Conservation (phyloP, 2,329 filamentous ascomycete species). For the Aspergillus transmontanensis region DNA sequence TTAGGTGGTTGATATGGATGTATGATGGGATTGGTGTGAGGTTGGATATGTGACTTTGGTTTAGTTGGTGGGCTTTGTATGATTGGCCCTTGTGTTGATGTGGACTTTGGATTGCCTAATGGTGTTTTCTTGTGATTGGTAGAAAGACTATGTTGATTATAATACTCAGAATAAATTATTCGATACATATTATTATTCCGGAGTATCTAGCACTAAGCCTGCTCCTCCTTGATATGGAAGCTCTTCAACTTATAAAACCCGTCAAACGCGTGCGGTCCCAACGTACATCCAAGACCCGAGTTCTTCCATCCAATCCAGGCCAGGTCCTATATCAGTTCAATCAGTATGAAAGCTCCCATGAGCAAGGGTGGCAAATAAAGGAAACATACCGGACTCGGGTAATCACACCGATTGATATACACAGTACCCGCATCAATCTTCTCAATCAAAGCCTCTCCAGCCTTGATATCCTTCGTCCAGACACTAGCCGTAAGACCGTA, state of each 20-base stretch:
- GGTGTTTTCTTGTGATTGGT: no score
- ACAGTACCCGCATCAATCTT: conserved; percentile 87
- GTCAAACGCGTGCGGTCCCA: conserved; percentile 85
- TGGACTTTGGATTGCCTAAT: no score
- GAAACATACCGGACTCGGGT: conserved; percentile 75
- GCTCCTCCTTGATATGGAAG: conserved; percentile 68
- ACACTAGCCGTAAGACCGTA: conserved; percentile 91
- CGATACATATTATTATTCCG: background rate
- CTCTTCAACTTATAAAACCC: conserved; percentile 94
- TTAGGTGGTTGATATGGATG: accelerated
- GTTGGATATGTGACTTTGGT: background rate
- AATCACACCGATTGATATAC: conserved; percentile 91
- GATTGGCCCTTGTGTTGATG: no score
- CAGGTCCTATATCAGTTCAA: conserved; percentile 62
- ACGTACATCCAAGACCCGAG: conserved; percentile 82
- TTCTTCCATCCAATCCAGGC: conserved; percentile 96
- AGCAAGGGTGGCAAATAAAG: no score
- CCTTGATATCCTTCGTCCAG: conserved; percentile 82
- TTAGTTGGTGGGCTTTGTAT: background rate
- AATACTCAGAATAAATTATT: background rate
- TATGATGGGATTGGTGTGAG: background rate
- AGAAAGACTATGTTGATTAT: background rate
- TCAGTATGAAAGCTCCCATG: conserved; percentile 6
- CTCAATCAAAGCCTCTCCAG: conserved; percentile 73
- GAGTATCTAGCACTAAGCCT: conserved; percentile 5